phyloP scores from a whole-genome alignment of 1,139 yeast genomes.

The Suhomyces coccinellae region DNA sequence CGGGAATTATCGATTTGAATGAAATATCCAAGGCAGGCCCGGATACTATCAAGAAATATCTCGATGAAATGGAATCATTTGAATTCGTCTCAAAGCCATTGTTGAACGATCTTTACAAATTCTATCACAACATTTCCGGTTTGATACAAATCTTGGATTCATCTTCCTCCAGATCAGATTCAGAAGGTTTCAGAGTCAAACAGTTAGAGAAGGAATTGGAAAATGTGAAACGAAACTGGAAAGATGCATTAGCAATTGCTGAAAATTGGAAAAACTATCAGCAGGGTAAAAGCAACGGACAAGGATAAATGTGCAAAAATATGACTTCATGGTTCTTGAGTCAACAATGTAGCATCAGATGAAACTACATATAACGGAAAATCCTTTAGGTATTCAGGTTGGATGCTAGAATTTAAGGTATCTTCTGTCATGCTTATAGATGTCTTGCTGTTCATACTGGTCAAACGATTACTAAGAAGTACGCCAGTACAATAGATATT shows the following conservation, averaged over 20 bases:
- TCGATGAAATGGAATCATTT: conserved; percentile 40
- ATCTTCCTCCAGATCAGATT: conserved; percentile 6
- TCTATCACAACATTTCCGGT: conserved; percentile 24
- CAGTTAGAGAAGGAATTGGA: conserved; percentile 40
- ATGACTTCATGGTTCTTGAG: conserved; percentile 5
- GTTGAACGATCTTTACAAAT: conserved; percentile 21
- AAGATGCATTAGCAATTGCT: conserved; percentile 45
- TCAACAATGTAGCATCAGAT: conserved; percentile 33
- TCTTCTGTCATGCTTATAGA: conserved; percentile 22
- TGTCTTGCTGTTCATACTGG: conserved; percentile 20
- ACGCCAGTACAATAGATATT: conserved; percentile 34
- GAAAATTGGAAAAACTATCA: conserved; percentile 45
- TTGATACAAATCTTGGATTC: conserved; percentile 23
- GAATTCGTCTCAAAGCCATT: conserved; percentile 40
- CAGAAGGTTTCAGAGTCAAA: conserved; percentile 19
- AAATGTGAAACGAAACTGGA: conserved; percentile 40
- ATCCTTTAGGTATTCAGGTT: conserved; percentile 27
- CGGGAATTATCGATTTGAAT: conserved; percentile 31
- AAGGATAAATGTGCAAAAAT: background rate
- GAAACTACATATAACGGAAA: conserved; percentile 35
- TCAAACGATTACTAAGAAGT: conserved; percentile 31
- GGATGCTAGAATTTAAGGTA: background rate
- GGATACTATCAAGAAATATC: conserved; percentile 22
- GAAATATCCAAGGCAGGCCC: conserved; percentile 20
- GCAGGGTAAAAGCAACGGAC: conserved; percentile 3